phyloP scores from a whole-genome alignment of 805 yeast species.

The Myxozyma udenii region DNA sequence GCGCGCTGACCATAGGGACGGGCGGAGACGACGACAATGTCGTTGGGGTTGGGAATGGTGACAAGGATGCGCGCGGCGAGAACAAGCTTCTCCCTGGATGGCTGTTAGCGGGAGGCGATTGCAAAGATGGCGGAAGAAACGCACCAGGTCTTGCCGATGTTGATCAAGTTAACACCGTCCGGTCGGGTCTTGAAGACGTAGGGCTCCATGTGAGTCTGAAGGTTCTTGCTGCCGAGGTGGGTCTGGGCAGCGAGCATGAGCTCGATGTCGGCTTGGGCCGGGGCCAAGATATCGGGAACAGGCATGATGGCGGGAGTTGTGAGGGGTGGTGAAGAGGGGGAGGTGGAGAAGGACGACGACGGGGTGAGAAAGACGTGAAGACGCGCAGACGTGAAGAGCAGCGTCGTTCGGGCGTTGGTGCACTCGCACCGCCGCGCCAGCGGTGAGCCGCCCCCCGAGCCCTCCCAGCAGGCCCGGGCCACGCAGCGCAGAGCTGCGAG shows the following conservation, averaged over 20 bases:
- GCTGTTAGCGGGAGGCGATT: background rate
- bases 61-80: constrained; percentile 99
- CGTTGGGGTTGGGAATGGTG: constrained; percentile 97
- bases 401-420: background rate
- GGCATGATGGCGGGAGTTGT: constrained; percentile 55
- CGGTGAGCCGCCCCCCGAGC: background rate
- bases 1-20: constrained; percentile 99
- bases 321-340: background rate
- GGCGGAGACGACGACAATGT: constrained; percentile 97
- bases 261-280: constrained; percentile 46
- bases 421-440: background rate
- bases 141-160: constrained; percentile 96
- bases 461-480: background rate
- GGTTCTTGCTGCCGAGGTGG: constrained; percentile 99
- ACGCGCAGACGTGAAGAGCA: background rate
- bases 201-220: constrained; percentile 93
- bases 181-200: constrained; percentile 98
- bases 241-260: constrained; percentile 98
- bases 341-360: background rate
- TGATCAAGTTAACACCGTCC: constrained; percentile 98
- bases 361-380: background rate
- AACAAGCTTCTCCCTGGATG: constrained; percentile 76
- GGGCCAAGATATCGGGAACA: constrained; percentile 78
- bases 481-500: background rate
- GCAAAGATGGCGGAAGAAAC: background rate